Conservation (phyloP, 202 grass and related monocot species). For the Cymbopogon flexuosus region DNA sequence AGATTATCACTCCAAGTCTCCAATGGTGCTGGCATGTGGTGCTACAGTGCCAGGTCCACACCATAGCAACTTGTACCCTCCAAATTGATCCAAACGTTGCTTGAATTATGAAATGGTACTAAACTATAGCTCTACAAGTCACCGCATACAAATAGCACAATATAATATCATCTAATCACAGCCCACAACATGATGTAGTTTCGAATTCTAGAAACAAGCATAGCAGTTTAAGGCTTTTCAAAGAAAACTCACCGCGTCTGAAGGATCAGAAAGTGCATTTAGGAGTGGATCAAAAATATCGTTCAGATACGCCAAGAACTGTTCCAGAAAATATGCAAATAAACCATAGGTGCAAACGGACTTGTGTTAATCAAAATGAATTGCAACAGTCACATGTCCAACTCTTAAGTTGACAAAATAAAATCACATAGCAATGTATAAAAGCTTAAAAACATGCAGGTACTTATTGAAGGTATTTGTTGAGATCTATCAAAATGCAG, state of each 20-base stretch:
- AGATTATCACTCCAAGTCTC: neutral
- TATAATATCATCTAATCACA: slow-evolving; percentile 14
- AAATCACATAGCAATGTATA: neutral
- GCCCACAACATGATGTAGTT: neutral
- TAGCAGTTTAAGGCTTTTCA: slow-evolving; percentile 6
- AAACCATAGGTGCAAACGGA: slow-evolving; percentile 18
- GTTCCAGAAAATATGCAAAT: slow-evolving; percentile 45
- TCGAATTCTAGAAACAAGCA: slow-evolving; percentile 11
- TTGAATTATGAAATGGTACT: slow-evolving; percentile 11
- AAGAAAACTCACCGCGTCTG: slow-evolving; percentile 62
- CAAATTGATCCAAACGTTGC: neutral
- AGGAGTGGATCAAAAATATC: slow-evolving; percentile 83
- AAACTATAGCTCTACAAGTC: neutral
- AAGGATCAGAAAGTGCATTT: slow-evolving; percentile 91
- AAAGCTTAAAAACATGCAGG: slow-evolving; percentile 10
- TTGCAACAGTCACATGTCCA: neutral
- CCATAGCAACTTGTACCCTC: neutral
- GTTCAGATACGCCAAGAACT: slow-evolving; percentile 83
- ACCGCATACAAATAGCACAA: neutral
- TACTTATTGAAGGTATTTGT: neutral
- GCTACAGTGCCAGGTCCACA: neutral
- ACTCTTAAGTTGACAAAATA: slow-evolving; percentile 16
- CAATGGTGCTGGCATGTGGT: neutral
- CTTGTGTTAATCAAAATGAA: slow-evolving; percentile 21
- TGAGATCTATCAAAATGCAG: neutral